Base-by-base conservation (phyloP, 306 rosid species). In the Cajanus cajan region DNA sequence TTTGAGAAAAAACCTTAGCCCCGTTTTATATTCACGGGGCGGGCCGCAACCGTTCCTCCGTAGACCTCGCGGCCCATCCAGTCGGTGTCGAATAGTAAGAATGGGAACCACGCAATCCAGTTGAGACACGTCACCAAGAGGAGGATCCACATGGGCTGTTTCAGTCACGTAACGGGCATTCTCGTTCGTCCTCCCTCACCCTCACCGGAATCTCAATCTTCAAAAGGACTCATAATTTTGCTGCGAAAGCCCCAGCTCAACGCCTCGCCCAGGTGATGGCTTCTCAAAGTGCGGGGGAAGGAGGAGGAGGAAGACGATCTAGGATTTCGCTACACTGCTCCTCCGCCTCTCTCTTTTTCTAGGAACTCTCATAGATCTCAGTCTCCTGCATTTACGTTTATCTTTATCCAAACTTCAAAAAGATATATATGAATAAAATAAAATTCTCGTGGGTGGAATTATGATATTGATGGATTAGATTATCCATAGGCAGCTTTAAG, bases 211-310 rank as follows among this genome's bases (percentile, higher is more conserved):
- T 90, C 80, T 94, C 98, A 71, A 89, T 77, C 88, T 76, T 94
- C 82, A 94, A 90, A 77, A 89, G 96, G 85, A 89, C 91, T 74
- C 98, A 94, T 84, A 92, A 94, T 85, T 87, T 94, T 70, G 97
- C 98, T 7, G 97, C 97, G 64, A 94, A 90, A 85, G 98, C 98
- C 28, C 97, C 98, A 1, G 96, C 98, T 55, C 97, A 94, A 83
- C 94, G 97, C 62, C 97, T 94, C n/a, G 97, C 98, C 6, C 96
- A 92, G 88, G 98, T 94, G 61, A 94, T 94, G 97, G 97, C 98
- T 68, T 94, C 98, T 21, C 98, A 94, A 87, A 80, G 92, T 47
- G 85, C 93, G 43, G 96, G 31, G 31, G 90, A 90, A 92, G 9
- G 92, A 92, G 1, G 92, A 86, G 4, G 97, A 88, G n/a, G 79